A percentile compares a stretch with the other conserved stretches of the same genome.
These are phyloP conservation scores for Erysimum pusillum DNA, from an alignment of 441 rosid species.

Conservation along the genomic window DNA sequence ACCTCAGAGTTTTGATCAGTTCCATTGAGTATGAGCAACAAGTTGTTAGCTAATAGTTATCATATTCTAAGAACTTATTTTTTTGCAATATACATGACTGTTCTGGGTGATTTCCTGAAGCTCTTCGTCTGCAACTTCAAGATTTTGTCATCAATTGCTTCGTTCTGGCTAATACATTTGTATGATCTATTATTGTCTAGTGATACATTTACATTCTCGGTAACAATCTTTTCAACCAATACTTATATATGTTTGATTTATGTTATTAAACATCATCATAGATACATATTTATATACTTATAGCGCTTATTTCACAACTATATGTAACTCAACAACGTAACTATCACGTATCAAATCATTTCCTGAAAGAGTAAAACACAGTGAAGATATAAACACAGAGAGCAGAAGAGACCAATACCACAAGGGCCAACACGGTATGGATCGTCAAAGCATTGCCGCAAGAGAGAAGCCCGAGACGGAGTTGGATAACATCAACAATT, in stretches of 20 bases:
- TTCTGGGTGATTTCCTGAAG: neutral
- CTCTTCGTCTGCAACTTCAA: neutral
- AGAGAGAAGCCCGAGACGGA: slow-evolving; percentile 44
- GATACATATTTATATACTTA: slow-evolving; percentile 4
- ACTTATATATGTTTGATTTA: neutral
- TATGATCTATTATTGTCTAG: neutral
- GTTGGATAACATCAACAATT: slow-evolving; percentile 44
- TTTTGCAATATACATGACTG: slow-evolving; percentile 2
- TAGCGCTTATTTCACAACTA: neutral
- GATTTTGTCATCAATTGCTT: neutral
- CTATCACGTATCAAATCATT: slow-evolving; percentile 27
- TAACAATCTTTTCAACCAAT: neutral
- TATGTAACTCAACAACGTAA: no score
- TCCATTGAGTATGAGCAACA: neutral
- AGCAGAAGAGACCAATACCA: slow-evolving; percentile 46
- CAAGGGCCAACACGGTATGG: slow-evolving; percentile 42
- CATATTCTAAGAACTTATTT: neutral
- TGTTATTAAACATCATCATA: neutral
- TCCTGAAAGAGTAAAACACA: slow-evolving; percentile 47
- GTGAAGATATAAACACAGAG: slow-evolving; percentile 45
- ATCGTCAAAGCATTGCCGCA: slow-evolving; percentile 32
- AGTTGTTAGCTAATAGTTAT: neutral
- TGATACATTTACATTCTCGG: slow-evolving; percentile 2
- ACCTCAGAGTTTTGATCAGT: neutral
- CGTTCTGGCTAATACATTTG: neutral